Conservation (phyloP, 345 rosid species). For the Gossypium raimondii region DNA sequence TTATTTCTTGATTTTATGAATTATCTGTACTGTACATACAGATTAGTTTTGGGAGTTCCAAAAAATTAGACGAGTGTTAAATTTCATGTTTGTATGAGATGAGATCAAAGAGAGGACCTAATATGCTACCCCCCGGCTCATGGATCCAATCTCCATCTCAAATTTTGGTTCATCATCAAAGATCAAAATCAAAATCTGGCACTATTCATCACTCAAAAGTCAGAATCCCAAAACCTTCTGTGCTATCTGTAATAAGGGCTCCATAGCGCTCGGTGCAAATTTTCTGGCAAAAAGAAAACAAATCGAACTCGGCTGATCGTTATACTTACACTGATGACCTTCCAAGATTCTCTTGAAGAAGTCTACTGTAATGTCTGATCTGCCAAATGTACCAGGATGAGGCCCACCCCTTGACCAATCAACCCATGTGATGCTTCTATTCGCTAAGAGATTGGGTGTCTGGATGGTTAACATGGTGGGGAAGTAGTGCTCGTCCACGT, state of each 20-base stretch:
- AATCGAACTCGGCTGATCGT: conserved; percentile 35
- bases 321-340: conserved; percentile 55
- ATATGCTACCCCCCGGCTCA: background rate
- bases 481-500: conserved; percentile 92
- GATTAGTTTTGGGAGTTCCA: background rate
- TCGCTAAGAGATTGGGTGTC: conserved; percentile 57
- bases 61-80: conserved; percentile 3
- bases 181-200: background rate
- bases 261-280: conserved; percentile 75
- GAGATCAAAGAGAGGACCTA: background rate
- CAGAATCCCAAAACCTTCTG: conserved; percentile 40
- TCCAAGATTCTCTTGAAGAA: conserved; percentile 47
- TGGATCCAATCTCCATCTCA: background rate
- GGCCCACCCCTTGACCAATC: conserved; percentile 98
- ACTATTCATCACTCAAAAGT: conserved; percentile 1
- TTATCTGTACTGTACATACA: conserved; percentile 6
- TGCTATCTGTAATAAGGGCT: conserved; percentile 55
- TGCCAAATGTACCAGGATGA: conserved; percentile 90
- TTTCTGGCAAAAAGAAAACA: conserved; percentile 78
- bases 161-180: background rate
- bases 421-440: conserved; percentile 85
- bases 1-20: background rate
- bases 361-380: conserved; percentile 56
- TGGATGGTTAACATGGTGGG: conserved; percentile 89
- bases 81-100: background rate